These are phyloP conservation scores for Saccharomyces pastorianus DNA, from an alignment of 1,139 yeast genomes.

Conservation along the genomic window DNA sequence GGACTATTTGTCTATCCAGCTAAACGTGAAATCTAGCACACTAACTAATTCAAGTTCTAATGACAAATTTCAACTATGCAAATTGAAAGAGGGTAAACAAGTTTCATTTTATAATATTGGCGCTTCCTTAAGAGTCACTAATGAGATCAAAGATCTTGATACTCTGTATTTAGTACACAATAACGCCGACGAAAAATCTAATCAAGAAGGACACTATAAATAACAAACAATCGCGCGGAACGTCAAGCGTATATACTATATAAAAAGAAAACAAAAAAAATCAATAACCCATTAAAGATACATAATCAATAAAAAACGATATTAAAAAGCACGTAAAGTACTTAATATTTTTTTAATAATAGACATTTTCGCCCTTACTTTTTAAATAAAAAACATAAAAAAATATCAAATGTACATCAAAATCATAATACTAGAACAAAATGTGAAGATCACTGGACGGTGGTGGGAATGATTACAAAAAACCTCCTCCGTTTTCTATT, in stretches of 20 bases:
- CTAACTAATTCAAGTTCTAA: conserved; percentile 28
- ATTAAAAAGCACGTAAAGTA: neutral
- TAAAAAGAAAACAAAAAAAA: neutral
- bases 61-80: conserved; percentile 30
- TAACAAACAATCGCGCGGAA: neutral
- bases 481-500: neutral
- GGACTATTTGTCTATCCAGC: conserved; percentile 58
- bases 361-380: neutral
- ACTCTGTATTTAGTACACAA: conserved; percentile 54
- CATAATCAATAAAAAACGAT: neutral
- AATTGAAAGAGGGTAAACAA: conserved; percentile 23
- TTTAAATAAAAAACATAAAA: neutral
- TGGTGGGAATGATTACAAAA: neutral
- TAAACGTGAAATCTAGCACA: conserved; percentile 35
- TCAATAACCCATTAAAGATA: neutral
- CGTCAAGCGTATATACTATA: neutral
- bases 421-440: neutral
- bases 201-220: neutral
- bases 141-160: conserved; percentile 44
- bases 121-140: conserved; percentile 39
- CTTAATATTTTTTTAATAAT: neutral
- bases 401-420: conserved; percentile 1
- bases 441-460: neutral
- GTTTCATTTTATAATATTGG: conserved; percentile 32
- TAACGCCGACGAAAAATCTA: neutral